Conservation (phyloP, 352 stramenopile genomes). For the Phytophthora tentaculata region DNA sequence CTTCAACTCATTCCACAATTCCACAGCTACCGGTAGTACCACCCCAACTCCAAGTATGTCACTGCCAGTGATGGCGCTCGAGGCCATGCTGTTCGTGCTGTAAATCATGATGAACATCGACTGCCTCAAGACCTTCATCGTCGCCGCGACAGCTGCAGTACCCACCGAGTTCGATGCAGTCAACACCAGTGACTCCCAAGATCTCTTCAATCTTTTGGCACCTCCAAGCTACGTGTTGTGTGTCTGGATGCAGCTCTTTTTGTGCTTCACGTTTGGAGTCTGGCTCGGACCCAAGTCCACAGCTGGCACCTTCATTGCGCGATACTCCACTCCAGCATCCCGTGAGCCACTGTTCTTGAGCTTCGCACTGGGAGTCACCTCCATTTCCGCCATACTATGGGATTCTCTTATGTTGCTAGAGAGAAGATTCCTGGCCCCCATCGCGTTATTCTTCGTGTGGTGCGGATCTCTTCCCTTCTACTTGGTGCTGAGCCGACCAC, state of each 20-base stretch:
- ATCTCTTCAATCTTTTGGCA: slow-evolving; percentile 18
- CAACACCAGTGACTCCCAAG: background rate
- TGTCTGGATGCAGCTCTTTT: slow-evolving; percentile 1
- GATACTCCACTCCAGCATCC: slow-evolving; percentile 26
- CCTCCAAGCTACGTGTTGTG: slow-evolving; percentile 9
- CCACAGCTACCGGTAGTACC: background rate
- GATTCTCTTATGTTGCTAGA: background rate
- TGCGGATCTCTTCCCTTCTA: slow-evolving; percentile 15
- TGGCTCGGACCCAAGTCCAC: slow-evolving; percentile 9
- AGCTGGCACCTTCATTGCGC: slow-evolving; percentile 32
- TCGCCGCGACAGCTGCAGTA: background rate
- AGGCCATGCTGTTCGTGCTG: slow-evolving; percentile 4
- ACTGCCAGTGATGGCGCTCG: background rate
- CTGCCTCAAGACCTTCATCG: slow-evolving; percentile 11
- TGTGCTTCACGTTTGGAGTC: slow-evolving; percentile 11
- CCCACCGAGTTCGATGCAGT: slow-evolving; percentile 4
- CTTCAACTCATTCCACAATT: slow-evolving; percentile 3
- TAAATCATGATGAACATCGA: slow-evolving; percentile 7
- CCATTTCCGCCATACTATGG: slow-evolving; percentile 2
- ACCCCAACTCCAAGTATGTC: background rate
- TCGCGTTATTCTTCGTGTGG: slow-evolving; percentile 8
- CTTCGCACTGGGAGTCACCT: background rate
- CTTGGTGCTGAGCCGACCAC: slow-evolving; percentile 7
- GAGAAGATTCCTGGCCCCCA: background rate
- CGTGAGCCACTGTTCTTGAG: slow-evolving; percentile 8